A percentile compares a stretch with the other conserved stretches of the same genome.
These are phyloP conservation scores for Ascoidea rubescens DNA, from an alignment of 805 yeast species.

Conservation along the genomic window DNA sequence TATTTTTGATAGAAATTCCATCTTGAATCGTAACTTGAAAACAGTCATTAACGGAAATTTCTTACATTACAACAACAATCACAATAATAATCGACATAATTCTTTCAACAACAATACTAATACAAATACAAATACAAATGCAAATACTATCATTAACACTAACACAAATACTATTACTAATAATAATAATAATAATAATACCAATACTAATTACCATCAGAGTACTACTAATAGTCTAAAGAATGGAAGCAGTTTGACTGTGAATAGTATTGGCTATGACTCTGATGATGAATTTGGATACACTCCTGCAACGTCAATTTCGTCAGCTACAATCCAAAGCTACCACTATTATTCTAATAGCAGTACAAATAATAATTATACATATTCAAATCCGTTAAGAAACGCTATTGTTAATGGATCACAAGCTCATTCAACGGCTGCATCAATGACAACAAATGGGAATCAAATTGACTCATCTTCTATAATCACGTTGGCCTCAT, in stretches of 20 bases:
- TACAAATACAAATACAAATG: too few species aligned
- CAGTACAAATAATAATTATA: too few species aligned
- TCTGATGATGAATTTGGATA: too few species aligned
- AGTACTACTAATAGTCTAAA: background rate
- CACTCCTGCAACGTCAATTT: background rate
- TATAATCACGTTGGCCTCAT: slow-evolving; percentile 8
- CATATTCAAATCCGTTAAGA: background rate
- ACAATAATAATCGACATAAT: too few species aligned
- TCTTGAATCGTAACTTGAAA: too few species aligned
- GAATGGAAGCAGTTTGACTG: background rate
- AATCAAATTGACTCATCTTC: slow-evolving; percentile 9
- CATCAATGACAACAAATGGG: background rate
- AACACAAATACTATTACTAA: background rate
- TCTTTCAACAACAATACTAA: too few species aligned
- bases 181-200: too few species aligned
- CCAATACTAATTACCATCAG: background rate
- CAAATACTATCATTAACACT: too few species aligned
- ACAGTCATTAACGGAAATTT: too few species aligned
- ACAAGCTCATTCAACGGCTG: background rate
- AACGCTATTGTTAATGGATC: background rate
- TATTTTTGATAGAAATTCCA: background rate
- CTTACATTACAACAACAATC: too few species aligned
- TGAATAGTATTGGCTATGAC: background rate
- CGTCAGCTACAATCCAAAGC: background rate
- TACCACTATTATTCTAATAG: background rate